Percentiles rank a stretch among this genome's conserved stretches.
Conservation (phyloP, 2,329 filamentous ascomycete species). For the Sporothrix mexicana region DNA sequence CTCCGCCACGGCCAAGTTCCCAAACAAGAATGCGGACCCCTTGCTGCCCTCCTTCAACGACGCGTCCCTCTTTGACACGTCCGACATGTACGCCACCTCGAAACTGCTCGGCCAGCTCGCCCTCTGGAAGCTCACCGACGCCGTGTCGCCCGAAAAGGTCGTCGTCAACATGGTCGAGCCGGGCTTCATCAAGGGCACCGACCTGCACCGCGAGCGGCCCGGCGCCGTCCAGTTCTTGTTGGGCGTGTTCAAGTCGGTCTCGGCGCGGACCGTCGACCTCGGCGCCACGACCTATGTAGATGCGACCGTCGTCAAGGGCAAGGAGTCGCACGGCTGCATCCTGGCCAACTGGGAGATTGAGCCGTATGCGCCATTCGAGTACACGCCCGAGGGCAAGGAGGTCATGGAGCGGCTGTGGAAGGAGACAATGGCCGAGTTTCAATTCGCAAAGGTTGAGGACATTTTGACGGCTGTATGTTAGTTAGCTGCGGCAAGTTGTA, state of each 20-base stretch:
- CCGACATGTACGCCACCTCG: constrained; percentile 29
- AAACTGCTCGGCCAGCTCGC: constrained; percentile 48
- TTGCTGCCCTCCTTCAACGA: constrained; percentile 36
- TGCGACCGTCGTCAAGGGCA: constrained; percentile 28
- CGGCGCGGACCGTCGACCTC: constrained; percentile 19
- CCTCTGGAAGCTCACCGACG: constrained; percentile 46
- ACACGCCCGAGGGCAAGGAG: constrained; percentile 24
- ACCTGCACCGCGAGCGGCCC: constrained; percentile 34
- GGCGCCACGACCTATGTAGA: constrained; percentile 29
- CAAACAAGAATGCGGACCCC: constrained; percentile 36
- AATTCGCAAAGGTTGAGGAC: background rate
- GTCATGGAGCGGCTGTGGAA: constrained; percentile 30
- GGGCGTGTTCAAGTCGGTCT: constrained; percentile 2
- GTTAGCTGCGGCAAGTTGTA: too few relatives aligned
- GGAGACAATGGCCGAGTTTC: constrained; percentile 32
- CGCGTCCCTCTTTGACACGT: constrained; percentile 12
- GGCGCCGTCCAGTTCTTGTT: background rate
- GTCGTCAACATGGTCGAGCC: constrained; percentile 56
- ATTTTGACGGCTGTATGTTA: background rate
- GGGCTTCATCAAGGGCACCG: constrained; percentile 52
- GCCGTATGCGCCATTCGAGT: constrained; percentile 30
- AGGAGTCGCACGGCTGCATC: constrained; percentile 32
- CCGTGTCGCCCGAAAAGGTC: constrained; percentile 49
- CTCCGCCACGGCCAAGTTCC: constrained; percentile 37
- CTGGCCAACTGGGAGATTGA: constrained; percentile 30